Evolutionary conservation across 345 rosid species (phyloP).

Genomic region (Passiflora organensis): DNA sequence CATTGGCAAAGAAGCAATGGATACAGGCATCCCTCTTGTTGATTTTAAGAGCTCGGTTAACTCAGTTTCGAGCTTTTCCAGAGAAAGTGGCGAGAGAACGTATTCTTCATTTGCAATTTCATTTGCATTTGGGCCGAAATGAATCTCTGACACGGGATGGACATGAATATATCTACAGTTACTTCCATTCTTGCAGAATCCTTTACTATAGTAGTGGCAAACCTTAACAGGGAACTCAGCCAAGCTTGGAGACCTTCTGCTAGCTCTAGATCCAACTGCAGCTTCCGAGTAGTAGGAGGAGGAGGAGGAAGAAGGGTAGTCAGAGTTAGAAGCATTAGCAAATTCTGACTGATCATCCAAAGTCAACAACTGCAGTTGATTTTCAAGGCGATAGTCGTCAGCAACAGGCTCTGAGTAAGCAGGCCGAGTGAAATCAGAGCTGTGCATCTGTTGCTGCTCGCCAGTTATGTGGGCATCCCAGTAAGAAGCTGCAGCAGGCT

Average conservation of each 20-base stretch:
- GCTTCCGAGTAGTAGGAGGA: constrained; percentile 33
- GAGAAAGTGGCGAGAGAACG: constrained; percentile 31
- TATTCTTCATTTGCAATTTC: constrained; percentile 37
- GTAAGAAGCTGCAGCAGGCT: constrained; percentile 36
- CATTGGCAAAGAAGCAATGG: constrained; percentile 67
- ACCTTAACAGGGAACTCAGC: constrained; percentile 39
- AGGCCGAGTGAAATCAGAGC: constrained; percentile 32
- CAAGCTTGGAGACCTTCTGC: constrained; percentile 19
- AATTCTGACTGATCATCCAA: no score
- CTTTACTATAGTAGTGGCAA: constrained; percentile 61
- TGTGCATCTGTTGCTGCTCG: constrained; percentile 33
- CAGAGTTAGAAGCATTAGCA: constrained; percentile 38
- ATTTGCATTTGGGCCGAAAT: constrained; percentile 29
- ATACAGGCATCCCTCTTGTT: constrained; percentile 52
- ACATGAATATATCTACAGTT: constrained; percentile 56
- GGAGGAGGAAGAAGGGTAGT: no score
- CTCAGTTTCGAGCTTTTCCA: constrained; percentile 49
- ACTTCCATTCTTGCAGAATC: constrained; percentile 60
- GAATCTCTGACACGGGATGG: constrained; percentile 30
- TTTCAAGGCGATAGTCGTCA: constrained; percentile 36
- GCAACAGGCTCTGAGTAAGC: constrained; percentile 30
- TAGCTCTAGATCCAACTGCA: constrained; percentile 22
- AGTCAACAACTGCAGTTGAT: constrained; percentile 46
- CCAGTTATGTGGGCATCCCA: constrained; percentile 37
- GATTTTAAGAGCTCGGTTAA: constrained; percentile 48